Conservation (phyloP, 768 basidiomycete genomes). For the Leccinum longicurvipes region DNA sequence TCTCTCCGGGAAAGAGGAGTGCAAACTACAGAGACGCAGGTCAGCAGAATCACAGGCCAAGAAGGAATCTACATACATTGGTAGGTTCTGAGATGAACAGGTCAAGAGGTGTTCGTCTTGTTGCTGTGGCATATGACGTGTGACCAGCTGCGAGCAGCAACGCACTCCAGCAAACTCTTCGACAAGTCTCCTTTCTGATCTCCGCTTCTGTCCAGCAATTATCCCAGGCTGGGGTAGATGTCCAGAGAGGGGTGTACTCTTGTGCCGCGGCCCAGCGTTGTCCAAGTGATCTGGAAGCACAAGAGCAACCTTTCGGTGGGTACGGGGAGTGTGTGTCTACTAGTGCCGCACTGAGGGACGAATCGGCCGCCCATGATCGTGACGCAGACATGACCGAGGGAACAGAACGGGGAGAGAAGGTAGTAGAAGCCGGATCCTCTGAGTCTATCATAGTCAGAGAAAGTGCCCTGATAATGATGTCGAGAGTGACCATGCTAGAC, state of each 20-base stretch:
- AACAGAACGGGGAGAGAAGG: slow-evolving; percentile 49
- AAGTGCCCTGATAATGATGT: slow-evolving; percentile 62
- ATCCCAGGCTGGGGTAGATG: slow-evolving; percentile 62
- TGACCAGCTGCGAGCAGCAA: slow-evolving; percentile 63
- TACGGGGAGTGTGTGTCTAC: slow-evolving; percentile 6
- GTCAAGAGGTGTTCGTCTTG: slow-evolving; percentile 37
- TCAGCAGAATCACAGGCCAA: slow-evolving; percentile 3
- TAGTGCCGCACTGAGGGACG: neutral
- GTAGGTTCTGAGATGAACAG: slow-evolving; percentile 61
- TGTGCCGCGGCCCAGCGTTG: slow-evolving; percentile 46
- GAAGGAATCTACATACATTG: slow-evolving; percentile 45
- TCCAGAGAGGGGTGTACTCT: slow-evolving; percentile 62
- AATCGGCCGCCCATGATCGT: slow-evolving; percentile 8
- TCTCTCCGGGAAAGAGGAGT: slow-evolving; percentile 75
- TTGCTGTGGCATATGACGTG: slow-evolving; percentile 54
- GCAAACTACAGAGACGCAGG: slow-evolving; percentile 46
- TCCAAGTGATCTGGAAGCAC: slow-evolving; percentile 48
- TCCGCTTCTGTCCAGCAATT: slow-evolving; percentile 56
- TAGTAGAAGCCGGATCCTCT: slow-evolving; percentile 48
- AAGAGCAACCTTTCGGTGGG: slow-evolving; percentile 40
- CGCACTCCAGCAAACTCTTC: slow-evolving; percentile 71
- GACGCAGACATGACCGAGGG: slow-evolving; percentile 37
- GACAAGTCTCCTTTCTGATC: slow-evolving; percentile 66
- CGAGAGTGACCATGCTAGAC: slow-evolving; percentile 60
- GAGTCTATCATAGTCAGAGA: slow-evolving; percentile 58